Evolutionary conservation across 2,329 filamentous ascomycete genomes (phyloP).

Genomic region (Exophiala xenobiotica): DNA sequence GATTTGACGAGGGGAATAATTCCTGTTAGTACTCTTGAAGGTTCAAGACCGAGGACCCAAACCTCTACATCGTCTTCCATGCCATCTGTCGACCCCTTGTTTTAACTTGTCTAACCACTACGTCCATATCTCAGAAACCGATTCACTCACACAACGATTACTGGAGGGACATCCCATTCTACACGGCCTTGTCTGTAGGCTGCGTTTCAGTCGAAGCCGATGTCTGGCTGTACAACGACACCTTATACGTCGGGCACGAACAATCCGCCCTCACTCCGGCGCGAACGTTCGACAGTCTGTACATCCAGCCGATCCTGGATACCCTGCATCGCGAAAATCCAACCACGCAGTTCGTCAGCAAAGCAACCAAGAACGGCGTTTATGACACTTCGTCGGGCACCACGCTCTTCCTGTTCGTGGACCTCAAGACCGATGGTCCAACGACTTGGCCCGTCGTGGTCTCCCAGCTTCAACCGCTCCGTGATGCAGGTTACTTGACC

Average conservation of each 20-base stretch:
- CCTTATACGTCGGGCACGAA: constrained; percentile 44
- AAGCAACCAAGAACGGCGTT: constrained; percentile 59
- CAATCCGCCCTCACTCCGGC: constrained; percentile 37
- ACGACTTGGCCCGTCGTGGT: constrained; percentile 59
- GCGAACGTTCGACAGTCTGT: constrained; percentile 44
- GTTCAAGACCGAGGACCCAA: no score
- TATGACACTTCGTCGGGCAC: constrained; percentile 57
- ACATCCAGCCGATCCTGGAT: constrained; percentile 53
- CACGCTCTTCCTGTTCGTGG: constrained; percentile 65
- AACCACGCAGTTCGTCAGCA: constrained; percentile 48
- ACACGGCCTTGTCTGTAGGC: constrained; percentile 41
- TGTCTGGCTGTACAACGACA: constrained; percentile 44
- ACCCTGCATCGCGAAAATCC: constrained; percentile 59
- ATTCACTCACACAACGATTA: constrained; percentile 48
- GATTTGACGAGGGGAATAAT: constrained; percentile 41
- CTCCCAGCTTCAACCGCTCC: constrained; percentile 56
- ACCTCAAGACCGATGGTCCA: constrained; percentile 59
- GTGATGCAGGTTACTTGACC: constrained; percentile 54
- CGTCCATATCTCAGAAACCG: constrained; percentile 30
- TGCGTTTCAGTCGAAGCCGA: constrained; percentile 49
- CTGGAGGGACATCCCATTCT: constrained; percentile 42
- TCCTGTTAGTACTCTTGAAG: constrained; percentile 36
- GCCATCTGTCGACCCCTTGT: no score
- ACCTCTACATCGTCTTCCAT: background rate
- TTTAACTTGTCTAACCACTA: no score